These are phyloP conservation scores for Daedaleopsis sinensis DNA, from an alignment of 768 basidiomycete genomes.

Conservation along the genomic window DNA sequence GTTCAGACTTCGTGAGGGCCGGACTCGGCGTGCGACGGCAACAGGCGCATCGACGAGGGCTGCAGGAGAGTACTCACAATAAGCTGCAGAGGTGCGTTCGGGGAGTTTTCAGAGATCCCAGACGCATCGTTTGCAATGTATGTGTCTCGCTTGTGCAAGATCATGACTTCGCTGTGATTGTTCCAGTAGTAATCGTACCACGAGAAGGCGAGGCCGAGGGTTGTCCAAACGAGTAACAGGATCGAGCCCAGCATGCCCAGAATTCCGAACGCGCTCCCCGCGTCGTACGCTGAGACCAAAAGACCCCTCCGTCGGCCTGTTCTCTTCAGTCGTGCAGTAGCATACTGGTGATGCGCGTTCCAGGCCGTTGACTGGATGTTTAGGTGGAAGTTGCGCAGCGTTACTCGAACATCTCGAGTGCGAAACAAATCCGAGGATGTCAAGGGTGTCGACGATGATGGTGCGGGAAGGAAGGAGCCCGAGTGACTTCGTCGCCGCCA, in stretches of 20 bases:
- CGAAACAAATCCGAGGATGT: constrained; percentile 15
- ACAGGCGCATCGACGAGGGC: too few species aligned
- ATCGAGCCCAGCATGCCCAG: constrained; percentile 52
- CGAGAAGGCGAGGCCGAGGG: background rate
- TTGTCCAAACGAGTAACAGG: constrained; percentile 42
- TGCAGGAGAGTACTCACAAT: constrained; percentile 35
- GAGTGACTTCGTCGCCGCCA: background rate
- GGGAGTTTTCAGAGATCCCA: background rate
- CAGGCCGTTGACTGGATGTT: constrained; percentile 51
- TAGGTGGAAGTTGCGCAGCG: constrained; percentile 29
- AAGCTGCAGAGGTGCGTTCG: constrained; percentile 18
- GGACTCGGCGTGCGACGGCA: too few species aligned
- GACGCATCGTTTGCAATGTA: background rate
- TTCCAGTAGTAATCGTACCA: background rate
- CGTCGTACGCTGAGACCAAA: constrained; percentile 45
- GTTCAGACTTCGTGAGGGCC: too few species aligned
- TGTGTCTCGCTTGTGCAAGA: background rate
- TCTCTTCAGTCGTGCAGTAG: constrained; percentile 39
- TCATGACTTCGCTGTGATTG: background rate
- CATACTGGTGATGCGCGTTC: constrained; percentile 52
- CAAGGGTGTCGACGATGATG: background rate
- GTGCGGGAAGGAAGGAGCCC: constrained; percentile 4
- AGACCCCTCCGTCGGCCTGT: constrained; percentile 32
- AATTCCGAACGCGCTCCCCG: constrained; percentile 48
- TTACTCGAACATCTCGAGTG: constrained; percentile 14